These are phyloP conservation scores for Exophiala dermatitidis DNA, from an alignment of 2,329 filamentous ascomycete species.

Conservation along the genomic window DNA sequence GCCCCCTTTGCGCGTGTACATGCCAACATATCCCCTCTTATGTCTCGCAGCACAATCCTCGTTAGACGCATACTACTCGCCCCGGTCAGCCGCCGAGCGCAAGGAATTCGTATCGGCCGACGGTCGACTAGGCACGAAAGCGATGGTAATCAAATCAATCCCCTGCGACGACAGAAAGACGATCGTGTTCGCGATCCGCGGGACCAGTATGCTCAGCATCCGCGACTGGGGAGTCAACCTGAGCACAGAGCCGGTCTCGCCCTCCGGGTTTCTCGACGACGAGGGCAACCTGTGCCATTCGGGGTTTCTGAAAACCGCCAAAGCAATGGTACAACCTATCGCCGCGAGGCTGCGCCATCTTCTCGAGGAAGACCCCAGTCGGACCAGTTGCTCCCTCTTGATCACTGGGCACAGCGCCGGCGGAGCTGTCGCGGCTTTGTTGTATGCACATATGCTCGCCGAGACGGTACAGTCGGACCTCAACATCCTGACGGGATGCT, in stretches of 20 bases:
- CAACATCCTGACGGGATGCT: slow-evolving; percentile 59
- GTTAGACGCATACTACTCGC: slow-evolving; percentile 62
- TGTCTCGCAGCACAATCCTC: slow-evolving; percentile 74
- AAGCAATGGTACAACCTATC: slow-evolving; percentile 66
- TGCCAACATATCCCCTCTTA: slow-evolving; percentile 68
- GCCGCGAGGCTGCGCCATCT: slow-evolving; percentile 62
- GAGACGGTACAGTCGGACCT: slow-evolving; percentile 58
- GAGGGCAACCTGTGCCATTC: slow-evolving; percentile 68
- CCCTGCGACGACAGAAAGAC: slow-evolving; percentile 70
- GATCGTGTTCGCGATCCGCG: slow-evolving; percentile 77
- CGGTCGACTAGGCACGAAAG: slow-evolving; percentile 68
- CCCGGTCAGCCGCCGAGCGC: slow-evolving; percentile 51
- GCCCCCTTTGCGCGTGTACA: slow-evolving; percentile 61
- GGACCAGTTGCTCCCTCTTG: slow-evolving; percentile 61
- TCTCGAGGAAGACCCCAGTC: slow-evolving; percentile 62
- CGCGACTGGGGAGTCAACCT: slow-evolving; percentile 85
- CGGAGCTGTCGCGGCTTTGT: slow-evolving; percentile 70
- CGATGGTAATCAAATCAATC: slow-evolving; percentile 76
- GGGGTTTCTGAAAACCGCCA: slow-evolving; percentile 69
- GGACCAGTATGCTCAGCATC: slow-evolving; percentile 59
- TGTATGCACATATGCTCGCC: slow-evolving; percentile 75
- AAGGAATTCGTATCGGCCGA: slow-evolving; percentile 65
- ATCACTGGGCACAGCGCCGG: slow-evolving; percentile 84
- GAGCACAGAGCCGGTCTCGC: slow-evolving; percentile 58
- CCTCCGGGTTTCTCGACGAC: slow-evolving; percentile 68